Evolutionary conservation across 1,284 basidiomycete species (phyloP), one percentile per base, ranked within the genome.

Genomic region (Inonotus hispidus): DNA sequence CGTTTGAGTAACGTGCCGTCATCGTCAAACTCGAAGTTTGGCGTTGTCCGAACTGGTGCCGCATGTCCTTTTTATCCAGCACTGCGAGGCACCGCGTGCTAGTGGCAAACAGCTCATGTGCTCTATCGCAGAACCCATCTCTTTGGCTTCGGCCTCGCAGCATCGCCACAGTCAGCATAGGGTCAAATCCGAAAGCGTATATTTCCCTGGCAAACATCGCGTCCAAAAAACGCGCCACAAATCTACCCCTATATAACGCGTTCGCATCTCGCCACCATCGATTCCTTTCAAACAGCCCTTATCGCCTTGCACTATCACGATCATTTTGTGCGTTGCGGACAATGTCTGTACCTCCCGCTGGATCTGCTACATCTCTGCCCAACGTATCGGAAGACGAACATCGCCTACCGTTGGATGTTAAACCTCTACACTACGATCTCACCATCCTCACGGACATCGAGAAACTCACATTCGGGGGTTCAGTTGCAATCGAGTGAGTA

Each of bases 401-500:
- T 73, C 85, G 92, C 66, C 82, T 96, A 55, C 92, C 92, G 11
- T 82, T 81, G 10, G 78, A 86, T 67, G 85, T 93, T 62, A 83
- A 81, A 66, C 88, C 93, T 21, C 81, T 75, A 27, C 92, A 95
- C 73, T 98, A 97, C 75, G 90, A 88, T 68, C 74, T 97, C 56
- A 88, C 85, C 53, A 78, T 96, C 74, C 88, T 83, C 71, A 95
- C 95, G 2, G 90, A 96, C 74, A 82, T 98, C 57, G 80, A 89
- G 63, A 80, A 81, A 25, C 78, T 84, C 57, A 81, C 74, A 21
- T 98, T 95, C 71, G 79, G 85, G 43, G 95, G 95, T 46, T 81
- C 89, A 61, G 91, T 88, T 35, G 84, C 86, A 67, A 84, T 94
- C 68, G 77, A 81, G 90, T 85, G 61, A 60, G 81, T 74, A 7